phyloP scores from a whole-genome alignment of 306 rosid genomes.

The Pterocarpus macrocarpus region DNA sequence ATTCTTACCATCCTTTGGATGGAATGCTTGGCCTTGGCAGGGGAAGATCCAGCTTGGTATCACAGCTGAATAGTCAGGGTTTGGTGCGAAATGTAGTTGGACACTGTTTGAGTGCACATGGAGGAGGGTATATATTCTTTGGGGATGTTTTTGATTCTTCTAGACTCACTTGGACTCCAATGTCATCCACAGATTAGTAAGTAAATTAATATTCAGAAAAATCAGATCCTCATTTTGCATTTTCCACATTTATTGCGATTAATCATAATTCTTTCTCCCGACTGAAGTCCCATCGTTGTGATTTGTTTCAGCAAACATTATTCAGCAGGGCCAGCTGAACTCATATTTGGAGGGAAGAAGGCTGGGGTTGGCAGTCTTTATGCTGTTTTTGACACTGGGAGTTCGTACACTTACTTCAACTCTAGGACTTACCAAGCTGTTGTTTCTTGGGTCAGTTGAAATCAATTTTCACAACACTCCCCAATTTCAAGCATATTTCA shows the following conservation, averaged over 20 bases:
- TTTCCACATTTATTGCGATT: neutral
- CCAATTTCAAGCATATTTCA: conserved; percentile 13
- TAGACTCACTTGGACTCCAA: conserved; percentile 68
- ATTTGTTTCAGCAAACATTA: conserved; percentile 74
- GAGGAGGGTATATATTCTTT: conserved; percentile 90
- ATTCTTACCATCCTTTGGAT: conserved; percentile 74
- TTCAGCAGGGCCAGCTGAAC: conserved; percentile 79
- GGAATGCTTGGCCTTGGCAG: conserved; percentile 95
- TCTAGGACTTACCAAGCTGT: conserved; percentile 71
- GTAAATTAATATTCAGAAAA: conserved; percentile 14
- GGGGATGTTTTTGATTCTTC: conserved; percentile 80
- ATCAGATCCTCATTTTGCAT: neutral
- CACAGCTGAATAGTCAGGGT: conserved; percentile 83
- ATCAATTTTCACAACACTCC: conserved; percentile 12
- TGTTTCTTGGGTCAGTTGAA: conserved; percentile 66
- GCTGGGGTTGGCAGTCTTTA: conserved; percentile 61
- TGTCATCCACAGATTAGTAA: conserved; percentile 75
- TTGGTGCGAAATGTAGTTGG: conserved; percentile 76
- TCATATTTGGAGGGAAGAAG: conserved; percentile 68
- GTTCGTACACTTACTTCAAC: conserved; percentile 86
- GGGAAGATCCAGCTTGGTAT: conserved; percentile 79
- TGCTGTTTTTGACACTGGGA: conserved; percentile 82
- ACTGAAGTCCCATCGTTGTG: conserved; percentile 27
- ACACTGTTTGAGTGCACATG: conserved; percentile 80
- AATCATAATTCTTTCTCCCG: conserved; percentile 7